Evolutionary conservation across 768 basidiomycete genomes (phyloP), one percentile per base, ranked within the genome.

Genomic region (Phlebiopsis flavidoalba): DNA sequence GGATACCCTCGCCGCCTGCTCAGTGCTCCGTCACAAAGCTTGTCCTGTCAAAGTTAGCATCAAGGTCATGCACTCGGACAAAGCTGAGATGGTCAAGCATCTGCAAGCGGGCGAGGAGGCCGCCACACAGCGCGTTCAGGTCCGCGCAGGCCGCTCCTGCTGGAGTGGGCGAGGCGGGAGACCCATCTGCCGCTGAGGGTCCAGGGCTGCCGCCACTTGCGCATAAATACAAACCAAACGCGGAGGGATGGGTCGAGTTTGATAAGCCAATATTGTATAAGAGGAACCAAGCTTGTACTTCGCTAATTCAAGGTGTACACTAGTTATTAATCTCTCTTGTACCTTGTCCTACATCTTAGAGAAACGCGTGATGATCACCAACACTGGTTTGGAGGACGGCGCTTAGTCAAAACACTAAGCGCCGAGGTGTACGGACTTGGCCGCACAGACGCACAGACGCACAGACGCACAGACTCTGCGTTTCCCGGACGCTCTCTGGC

Each of bases 61-160:
- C 67, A 90, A 89, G 63, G 77, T 84, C n/a, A 84, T 75, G n/a
- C 83, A 87, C 66, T 70, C 75, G 14, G 89, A 95, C 73, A 94
- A 93, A 72, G 65, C 71, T 22, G 82, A 83, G 66, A 92, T 93
- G 90, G 78, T 81, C 8, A 74, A 83, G 50, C 73, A 74, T 49
- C 71, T 83, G 43, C 69, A 76, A 57, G 71, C 80, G 50, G 33
- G 77, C 72, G 66, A 76, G 35, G 53, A 62, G 14, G 58, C 63
- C 4, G 59, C 65, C 12, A 45, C 37, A n/a, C n/a, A 46, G 31
- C 59, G 52, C 59, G 40, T 60, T 15, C 21, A 31, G 47, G 5
- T n/a, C 52, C 31, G 54, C 56, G 15, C 50, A 19, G 52, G 46
- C 14, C 60, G 2, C 54, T 17, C 26, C 50, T 21, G 48, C 11